Conservation (phyloP, 768 basidiomycete genomes). For the Trametopsis cervina region DNA sequence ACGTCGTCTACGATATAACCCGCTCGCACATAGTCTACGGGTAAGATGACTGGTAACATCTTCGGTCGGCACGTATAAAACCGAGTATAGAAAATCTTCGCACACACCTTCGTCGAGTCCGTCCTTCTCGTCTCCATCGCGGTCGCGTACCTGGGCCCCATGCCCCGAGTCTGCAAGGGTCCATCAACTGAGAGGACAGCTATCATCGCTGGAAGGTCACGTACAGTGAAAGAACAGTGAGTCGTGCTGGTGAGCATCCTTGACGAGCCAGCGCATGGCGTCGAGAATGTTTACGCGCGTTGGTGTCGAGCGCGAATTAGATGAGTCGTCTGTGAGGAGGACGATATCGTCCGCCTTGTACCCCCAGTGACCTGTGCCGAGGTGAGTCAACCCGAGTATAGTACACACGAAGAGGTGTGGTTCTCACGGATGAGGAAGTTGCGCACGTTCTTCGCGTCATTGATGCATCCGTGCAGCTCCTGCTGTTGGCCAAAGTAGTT, state of each 20-base stretch:
- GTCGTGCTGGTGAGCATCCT: constrained; percentile 71
- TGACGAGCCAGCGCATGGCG: constrained; percentile 92
- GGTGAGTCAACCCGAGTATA: too few relatives aligned
- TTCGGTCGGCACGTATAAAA: neutral
- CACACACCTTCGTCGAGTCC: constrained; percentile 70
- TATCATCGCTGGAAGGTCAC: constrained; percentile 15
- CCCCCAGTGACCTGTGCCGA: constrained; percentile 11
- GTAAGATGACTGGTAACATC: constrained; percentile 66
- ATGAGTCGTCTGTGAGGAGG: constrained; percentile 71
- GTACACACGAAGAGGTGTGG: neutral
- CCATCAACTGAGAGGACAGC: neutral
- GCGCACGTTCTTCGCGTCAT: constrained; percentile 80
- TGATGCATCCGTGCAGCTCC: constrained; percentile 82
- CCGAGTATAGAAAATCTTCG: neutral
- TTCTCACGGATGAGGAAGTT: constrained; percentile 65
- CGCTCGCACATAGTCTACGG: constrained; percentile 56
- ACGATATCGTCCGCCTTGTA: constrained; percentile 68
- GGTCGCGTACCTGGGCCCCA: constrained; percentile 84
- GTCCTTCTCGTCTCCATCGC: constrained; percentile 78
- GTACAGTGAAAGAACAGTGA: constrained; percentile 87
- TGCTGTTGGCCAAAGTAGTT: constrained; percentile 69
- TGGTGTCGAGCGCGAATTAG: constrained; percentile 55
- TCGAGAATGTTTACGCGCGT: constrained; percentile 77
- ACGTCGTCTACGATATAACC: constrained; percentile 91
- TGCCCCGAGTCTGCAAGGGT: constrained; percentile 61